phyloP scores from a whole-genome alignment of 202 grass and related monocot genomes.

The Dendrocalamus latiflorus region DNA sequence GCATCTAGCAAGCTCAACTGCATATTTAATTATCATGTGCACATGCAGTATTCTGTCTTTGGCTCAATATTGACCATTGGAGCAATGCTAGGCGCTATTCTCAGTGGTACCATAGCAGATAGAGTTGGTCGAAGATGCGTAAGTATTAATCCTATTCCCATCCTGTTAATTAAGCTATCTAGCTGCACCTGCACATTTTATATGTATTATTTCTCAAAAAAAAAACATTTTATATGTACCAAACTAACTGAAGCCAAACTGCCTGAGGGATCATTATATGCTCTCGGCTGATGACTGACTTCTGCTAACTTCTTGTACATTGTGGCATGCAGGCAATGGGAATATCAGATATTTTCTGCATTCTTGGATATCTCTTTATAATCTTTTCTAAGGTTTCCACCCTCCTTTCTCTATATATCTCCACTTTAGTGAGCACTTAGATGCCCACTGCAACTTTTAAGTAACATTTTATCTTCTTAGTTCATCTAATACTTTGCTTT shows the following conservation, averaged over 20 bases:
- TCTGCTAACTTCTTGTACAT: background rate
- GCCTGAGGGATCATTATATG: background rate
- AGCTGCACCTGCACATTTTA: background rate
- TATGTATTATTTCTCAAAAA: background rate
- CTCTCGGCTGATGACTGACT: background rate
- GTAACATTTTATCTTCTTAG: background rate
- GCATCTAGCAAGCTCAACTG: background rate
- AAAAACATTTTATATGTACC: background rate
- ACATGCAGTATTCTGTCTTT: slow-evolving; percentile 72
- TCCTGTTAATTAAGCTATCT: background rate
- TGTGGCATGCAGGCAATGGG: slow-evolving; percentile 59
- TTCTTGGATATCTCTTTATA: slow-evolving; percentile 69
- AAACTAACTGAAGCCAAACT: background rate
- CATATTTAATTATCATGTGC: background rate
- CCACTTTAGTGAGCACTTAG: background rate
- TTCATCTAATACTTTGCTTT: background rate
- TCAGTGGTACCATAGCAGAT: slow-evolving; percentile 59
- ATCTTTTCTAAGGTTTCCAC: slow-evolving; percentile 48
- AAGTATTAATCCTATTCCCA: background rate
- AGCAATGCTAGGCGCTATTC: slow-evolving; percentile 81
- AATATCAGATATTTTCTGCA: slow-evolving; percentile 69
- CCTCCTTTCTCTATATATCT: background rate
- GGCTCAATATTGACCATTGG: slow-evolving; percentile 84
- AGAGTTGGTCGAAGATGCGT: slow-evolving; percentile 62
- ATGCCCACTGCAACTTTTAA: background rate